These are phyloP conservation scores for Penstemon davidsonii DNA, from an alignment of 257 asterid genomes.

Conservation along the genomic window DNA sequence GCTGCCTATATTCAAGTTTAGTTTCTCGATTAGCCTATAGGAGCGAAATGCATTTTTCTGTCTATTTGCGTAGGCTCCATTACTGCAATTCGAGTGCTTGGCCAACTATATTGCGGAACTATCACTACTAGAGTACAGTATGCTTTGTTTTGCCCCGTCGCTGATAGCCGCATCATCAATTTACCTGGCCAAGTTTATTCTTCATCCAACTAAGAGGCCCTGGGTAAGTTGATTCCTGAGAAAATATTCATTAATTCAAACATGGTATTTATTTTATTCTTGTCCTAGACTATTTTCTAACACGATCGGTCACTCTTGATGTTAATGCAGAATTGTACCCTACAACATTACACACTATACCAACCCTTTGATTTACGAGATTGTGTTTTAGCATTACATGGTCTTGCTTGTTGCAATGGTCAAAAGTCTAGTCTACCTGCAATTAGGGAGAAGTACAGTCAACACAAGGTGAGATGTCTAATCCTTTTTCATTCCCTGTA, in stretches of 20 bases:
- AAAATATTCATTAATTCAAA: not conserved
- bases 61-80: constrained; percentile 41
- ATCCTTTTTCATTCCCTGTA: too few relatives aligned
- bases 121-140: constrained; percentile 54
- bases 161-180: constrained; percentile 57
- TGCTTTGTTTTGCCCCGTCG: constrained; percentile 56
- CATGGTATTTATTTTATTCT: not conserved
- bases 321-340: constrained; percentile 51
- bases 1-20: too few relatives aligned
- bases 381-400: constrained; percentile 49
- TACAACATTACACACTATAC: constrained; percentile 54
- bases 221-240: constrained; percentile 51
- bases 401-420: constrained; percentile 41
- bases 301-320: constrained; percentile 4
- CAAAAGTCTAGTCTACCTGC: constrained; percentile 70
- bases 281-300: not conserved
- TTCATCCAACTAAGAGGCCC: constrained; percentile 41
- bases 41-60: too few relatives aligned
- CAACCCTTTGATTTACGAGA: constrained; percentile 44
- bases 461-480: constrained; percentile 65
- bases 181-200: constrained; percentile 56
- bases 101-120: constrained; percentile 58
- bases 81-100: constrained; percentile 75
- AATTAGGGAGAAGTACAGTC: constrained; percentile 86
- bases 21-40: too few relatives aligned